Base-by-base conservation (phyloP, 2,329 filamentous ascomycete genomes). In the Fusarium temperatum region DNA sequence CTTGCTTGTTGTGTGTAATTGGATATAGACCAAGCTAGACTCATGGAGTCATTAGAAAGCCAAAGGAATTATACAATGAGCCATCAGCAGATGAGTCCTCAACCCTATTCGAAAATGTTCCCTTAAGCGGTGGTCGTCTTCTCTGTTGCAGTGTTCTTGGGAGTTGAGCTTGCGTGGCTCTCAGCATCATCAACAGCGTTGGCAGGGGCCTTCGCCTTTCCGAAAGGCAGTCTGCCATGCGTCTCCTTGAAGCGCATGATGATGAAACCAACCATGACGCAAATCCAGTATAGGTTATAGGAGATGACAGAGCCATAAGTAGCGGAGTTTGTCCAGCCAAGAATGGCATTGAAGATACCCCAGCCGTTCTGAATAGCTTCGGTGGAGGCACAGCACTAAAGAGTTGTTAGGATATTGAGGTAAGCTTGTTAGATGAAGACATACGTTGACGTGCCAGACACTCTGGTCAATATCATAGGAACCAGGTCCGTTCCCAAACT, bases 301-400 rank as follows among this genome's bases (percentile, higher is more conserved):
- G 93, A 91, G 72, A 97, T 90, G 73, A 97, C 92, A 3, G 93
- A 95, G 58, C 94, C 94, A 77, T 96, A 95, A 4, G 94, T 97
- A 10, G 93, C 95, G 18, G 93, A 94, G 84, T 97, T 97, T 70
- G 91, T 89, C 95, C 95, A 98, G 66, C 95, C 94, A 17, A 97
- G 86, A 60, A 97, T 87, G 66, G 93, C 91, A 77, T 97, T 96
- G 87, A 97, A 95, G 76, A 97, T 90, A 56, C 93, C 93, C 94
- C 94, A 97, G 50, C 93, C 94, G 47, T 92, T 91, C 53, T 92
- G 92, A 47, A 93, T 91, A 68, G 93, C 90, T 39, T 91, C 82
- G 63, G 89, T 84, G 0, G 94, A 91, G 76, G 89, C 94, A 81
- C 94, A 96, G 85, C 93, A 97, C 90, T 93, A 57, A n/a, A 8